phyloP scores from a whole-genome alignment of 768 basidiomycete species.

The Lactifluus volemus region DNA sequence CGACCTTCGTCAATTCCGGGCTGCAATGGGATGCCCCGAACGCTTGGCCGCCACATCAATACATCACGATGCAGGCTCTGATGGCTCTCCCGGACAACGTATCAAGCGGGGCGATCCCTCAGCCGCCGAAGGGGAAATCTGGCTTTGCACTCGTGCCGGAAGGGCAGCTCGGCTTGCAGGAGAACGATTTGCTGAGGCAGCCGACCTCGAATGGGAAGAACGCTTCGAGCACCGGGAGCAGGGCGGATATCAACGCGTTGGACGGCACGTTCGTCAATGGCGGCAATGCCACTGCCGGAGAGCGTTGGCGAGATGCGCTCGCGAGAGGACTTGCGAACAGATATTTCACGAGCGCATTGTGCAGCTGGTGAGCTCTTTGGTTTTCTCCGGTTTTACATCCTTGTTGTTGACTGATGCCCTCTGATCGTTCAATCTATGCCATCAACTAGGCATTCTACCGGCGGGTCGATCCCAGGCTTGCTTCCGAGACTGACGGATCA shows the following conservation, averaged over 20 bases:
- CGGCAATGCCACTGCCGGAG: constrained; percentile 48
- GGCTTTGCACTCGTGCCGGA: constrained; percentile 62
- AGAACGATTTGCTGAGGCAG: constrained; percentile 65
- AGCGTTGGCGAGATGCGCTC: constrained; percentile 58
- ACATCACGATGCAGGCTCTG: constrained; percentile 73
- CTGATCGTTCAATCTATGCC: neutral
- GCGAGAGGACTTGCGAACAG: constrained; percentile 75
- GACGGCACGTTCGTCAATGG: constrained; percentile 57
- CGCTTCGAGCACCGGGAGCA: constrained; percentile 42
- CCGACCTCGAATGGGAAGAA: constrained; percentile 37
- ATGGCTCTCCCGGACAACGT: constrained; percentile 65
- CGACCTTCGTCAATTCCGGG: constrained; percentile 70
- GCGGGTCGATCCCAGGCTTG: constrained; percentile 68
- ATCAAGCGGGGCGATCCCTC: constrained; percentile 47
- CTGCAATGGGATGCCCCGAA: constrained; percentile 91
- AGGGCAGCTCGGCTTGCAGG: constrained; percentile 76
- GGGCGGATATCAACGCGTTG: constrained; percentile 51
- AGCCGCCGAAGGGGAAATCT: constrained; percentile 40
- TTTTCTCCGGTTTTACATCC: neutral
- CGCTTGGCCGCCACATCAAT: constrained; percentile 80
- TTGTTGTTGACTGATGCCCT: no score
- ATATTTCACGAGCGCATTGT: constrained; percentile 73
- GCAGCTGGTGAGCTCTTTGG: constrained; percentile 63
- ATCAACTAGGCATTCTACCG: constrained; percentile 64
- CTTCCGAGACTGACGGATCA: constrained; percentile 60